Evolutionary conservation across 1,139 yeast species (phyloP).

Genomic region (Candida sp.): DNA sequence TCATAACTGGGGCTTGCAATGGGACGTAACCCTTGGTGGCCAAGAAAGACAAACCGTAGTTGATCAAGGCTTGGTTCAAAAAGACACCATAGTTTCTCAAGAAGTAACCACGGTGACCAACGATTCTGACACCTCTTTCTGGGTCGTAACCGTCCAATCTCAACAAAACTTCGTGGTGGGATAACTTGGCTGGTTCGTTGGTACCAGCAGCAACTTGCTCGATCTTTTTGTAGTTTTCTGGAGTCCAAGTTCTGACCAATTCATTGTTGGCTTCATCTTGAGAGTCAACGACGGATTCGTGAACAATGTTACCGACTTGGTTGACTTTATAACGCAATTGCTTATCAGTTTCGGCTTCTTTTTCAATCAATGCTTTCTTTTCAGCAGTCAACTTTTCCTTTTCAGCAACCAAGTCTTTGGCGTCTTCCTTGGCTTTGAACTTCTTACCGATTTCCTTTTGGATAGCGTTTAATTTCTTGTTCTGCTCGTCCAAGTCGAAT

Average conservation of each 20-base stretch:
- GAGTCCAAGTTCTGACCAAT: constrained; percentile 86
- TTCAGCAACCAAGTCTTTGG: constrained; percentile 77
- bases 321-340: constrained; percentile 80
- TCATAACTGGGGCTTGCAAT: constrained; percentile 99
- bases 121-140: constrained; percentile 97
- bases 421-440: constrained; percentile 96
- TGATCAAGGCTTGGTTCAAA: constrained; percentile 96
- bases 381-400: constrained; percentile 75
- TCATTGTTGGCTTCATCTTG: constrained; percentile 92
- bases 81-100: constrained; percentile 95
- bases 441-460: constrained; percentile 94
- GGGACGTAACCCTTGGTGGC: constrained; percentile 84
- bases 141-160: constrained; percentile 98
- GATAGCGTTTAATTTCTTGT: constrained; percentile 83
- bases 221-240: constrained; percentile 58
- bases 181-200: constrained; percentile 76
- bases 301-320: constrained; percentile 93
- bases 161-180: constrained; percentile 94
- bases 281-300: constrained; percentile 87
- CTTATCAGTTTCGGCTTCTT: constrained; percentile 82
- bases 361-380: constrained; percentile 67
- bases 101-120: constrained; percentile 99
- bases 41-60: constrained; percentile 90
- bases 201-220: constrained; percentile 74
- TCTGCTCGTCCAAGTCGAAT: constrained; percentile 88